phyloP scores from a whole-genome alignment of 1,139 yeast species.

The Pichia sp. region DNA sequence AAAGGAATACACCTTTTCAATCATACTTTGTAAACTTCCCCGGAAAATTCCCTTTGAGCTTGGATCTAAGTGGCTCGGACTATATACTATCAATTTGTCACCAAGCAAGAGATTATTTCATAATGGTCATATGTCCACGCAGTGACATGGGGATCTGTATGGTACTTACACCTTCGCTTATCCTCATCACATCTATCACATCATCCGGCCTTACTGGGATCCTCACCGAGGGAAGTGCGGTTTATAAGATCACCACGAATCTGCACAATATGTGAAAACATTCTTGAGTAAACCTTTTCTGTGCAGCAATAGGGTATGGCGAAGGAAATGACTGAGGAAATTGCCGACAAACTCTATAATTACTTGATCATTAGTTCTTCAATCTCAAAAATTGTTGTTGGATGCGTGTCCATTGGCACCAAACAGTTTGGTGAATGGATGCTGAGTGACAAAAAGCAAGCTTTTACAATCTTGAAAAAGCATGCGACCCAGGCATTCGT shows the following conservation, averaged over 20 bases:
- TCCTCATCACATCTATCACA: no score
- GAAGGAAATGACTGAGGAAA: not conserved
- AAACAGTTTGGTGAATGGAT: conserved; percentile 46
- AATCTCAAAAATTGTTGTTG: conserved; percentile 49
- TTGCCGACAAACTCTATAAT: not conserved
- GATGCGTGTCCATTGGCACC: conserved; percentile 52
- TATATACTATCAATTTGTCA: no score
- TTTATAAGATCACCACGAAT: not conserved
- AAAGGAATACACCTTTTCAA: no score
- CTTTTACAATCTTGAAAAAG: conserved; percentile 42
- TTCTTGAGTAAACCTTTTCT: no score
- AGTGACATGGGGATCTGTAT: no score
- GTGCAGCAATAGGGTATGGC: not conserved
- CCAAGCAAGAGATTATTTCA: no score
- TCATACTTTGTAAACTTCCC: no score
- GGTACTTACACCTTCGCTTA: no score
- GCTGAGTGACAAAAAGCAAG: conserved; percentile 39
- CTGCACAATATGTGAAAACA: no score
- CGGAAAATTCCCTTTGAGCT: no score
- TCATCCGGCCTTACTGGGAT: not conserved
- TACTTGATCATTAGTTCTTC: conserved; percentile 38
- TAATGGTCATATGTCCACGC: no score
- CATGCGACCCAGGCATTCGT: conserved; percentile 48
- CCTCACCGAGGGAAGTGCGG: not conserved
- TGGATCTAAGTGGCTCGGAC: no score